Conservation (phyloP, 2,329 filamentous ascomycete species). For the Paramyrothecium roridum region DNA sequence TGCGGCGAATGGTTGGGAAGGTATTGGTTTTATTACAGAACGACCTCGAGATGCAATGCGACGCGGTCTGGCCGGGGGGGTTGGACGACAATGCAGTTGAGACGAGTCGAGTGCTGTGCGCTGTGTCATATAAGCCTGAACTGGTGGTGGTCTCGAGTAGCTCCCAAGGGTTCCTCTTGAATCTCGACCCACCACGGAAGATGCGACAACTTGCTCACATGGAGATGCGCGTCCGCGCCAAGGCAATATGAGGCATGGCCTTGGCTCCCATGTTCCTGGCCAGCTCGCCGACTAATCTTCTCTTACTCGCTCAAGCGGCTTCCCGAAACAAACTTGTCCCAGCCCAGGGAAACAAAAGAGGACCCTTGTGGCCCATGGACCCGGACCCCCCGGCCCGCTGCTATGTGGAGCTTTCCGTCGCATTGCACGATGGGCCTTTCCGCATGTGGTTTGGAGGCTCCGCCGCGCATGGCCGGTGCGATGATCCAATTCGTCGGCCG, state of each 20-base stretch:
- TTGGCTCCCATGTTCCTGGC: no score
- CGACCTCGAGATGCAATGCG: no score
- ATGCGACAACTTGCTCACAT: neutral
- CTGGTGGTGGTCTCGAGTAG: no score
- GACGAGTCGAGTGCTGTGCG: no score
- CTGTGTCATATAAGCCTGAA: no score
- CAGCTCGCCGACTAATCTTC: no score
- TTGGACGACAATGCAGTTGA: no score
- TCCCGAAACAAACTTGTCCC: no score
- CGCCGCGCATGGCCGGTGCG: neutral
- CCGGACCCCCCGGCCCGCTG: neutral
- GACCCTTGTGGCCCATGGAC: neutral
- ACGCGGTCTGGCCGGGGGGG: no score
- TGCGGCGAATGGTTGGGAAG: no score
- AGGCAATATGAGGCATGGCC: neutral
- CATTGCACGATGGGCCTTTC: neutral
- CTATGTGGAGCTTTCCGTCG: neutral
- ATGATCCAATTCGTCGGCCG: slow-evolving; percentile 1
- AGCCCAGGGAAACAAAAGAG: neutral
- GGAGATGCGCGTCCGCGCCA: neutral
- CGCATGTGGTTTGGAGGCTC: neutral
- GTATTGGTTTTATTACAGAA: no score
- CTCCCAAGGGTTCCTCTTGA: neutral
- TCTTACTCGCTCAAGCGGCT: no score
- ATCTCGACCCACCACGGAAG: neutral